Conservation (phyloP, 2,329 filamentous ascomycete genomes). For the Tolypocladium amazonense region DNA sequence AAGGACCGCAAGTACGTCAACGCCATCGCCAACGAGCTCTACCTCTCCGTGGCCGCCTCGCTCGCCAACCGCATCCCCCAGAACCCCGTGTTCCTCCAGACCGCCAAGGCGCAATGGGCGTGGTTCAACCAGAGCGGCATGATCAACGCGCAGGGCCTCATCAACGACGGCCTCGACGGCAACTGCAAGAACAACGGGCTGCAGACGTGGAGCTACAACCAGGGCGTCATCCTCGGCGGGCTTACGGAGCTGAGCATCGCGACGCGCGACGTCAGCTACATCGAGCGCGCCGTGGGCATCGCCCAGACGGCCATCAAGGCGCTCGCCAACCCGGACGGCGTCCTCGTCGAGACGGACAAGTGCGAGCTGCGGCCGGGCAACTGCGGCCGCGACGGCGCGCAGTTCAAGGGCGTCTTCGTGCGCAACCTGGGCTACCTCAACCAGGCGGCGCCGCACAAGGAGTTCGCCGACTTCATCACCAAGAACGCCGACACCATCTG, state of each 20-base stretch:
- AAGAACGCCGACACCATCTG: conserved; percentile 57
- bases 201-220: conserved; percentile 45
- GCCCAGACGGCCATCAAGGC: conserved; percentile 40
- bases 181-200: conserved; percentile 41
- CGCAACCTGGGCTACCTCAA: conserved; percentile 53
- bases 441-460: conserved; percentile 32
- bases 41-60: conserved; percentile 40
- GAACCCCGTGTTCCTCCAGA: conserved; percentile 31
- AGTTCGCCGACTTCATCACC: conserved; percentile 43
- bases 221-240: conserved; percentile 45
- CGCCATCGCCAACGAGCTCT: conserved; percentile 48
- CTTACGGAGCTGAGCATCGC: conserved; percentile 40
- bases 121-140: conserved; percentile 42
- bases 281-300: conserved; percentile 33
- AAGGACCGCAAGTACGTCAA: conserved; percentile 40
- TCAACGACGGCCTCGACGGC: conserved; percentile 42
- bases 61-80: conserved; percentile 37
- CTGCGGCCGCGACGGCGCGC: conserved; percentile 40
- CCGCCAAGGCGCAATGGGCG: conserved; percentile 38
- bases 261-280: conserved; percentile 28
- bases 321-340: conserved; percentile 31
- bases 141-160: conserved; percentile 37
- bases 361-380: conserved; percentile 21
- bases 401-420: conserved; percentile 65
- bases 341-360: conserved; percentile 30